Base-by-base conservation (phyloP, 495 filamentous ascomycete species). In the Hyaloscypha bicolor region DNA sequence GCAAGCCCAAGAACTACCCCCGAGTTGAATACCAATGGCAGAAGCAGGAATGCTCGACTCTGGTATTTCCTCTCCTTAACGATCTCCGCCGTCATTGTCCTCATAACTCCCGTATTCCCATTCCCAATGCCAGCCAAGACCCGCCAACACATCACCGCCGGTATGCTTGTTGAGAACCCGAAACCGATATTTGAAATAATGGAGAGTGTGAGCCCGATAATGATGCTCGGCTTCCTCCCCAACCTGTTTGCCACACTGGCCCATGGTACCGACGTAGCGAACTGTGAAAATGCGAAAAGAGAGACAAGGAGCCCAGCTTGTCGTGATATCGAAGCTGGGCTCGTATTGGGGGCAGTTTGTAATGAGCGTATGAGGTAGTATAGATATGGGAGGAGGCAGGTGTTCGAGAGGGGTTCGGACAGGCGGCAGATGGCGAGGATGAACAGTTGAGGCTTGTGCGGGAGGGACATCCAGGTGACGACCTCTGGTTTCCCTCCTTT, bases 11-110 rank as follows among this genome's bases (percentile, higher is more conserved):
- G 80, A 60, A 94, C 89, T 30, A 93, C 88, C 0, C 91, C 91
- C 22, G 84, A 74, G 64, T 93, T 94, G 71, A 92, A 93, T 33
- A 88, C 89, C 81, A 94, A 87, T 0, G 92, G 93, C 57, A 96
- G 71, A n/a, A 95, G 78, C 51, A 93, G 74, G 66, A 94, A 94
- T 0, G 92, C 91, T 30, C 91, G 82, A 19, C 85, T 86, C 79
- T 92, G 91, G 69, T 87, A 90, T 73, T 78, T 83, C 67, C 80
- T 84, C 77, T 89, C 87, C 63, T 78, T 75, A 3, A 89, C 80
- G 39, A 86, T 82, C 76, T 95, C 93, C 0, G 86, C 85, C 29
- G 93, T 90, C 84, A 92, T 92, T 0, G 90, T 94, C 55, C 91
- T 80, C 77, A 94, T 88, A 42, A 93, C 90, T 0, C 91, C 90